Percentiles rank a stretch among this genome's conserved stretches.
Evolutionary conservation across 306 rosid genomes (phyloP).

Genomic region (Fragaria ananassa): DNA sequence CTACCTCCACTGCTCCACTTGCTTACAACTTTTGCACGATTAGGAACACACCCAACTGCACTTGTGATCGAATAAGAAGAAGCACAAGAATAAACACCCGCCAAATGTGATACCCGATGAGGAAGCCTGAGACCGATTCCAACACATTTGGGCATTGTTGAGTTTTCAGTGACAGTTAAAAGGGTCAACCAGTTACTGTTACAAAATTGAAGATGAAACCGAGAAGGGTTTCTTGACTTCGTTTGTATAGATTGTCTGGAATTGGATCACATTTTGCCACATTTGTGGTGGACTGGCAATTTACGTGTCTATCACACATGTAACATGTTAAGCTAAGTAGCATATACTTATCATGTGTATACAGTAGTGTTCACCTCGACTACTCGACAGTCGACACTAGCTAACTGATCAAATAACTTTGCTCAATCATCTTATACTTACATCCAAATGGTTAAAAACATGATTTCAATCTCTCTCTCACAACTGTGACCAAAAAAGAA

Average conservation of each 20-base stretch:
- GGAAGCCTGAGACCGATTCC: slow-evolving; percentile 41
- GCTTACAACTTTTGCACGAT: slow-evolving; percentile 4
- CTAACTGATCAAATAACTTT: too few relatives aligned
- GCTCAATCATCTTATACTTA: too few relatives aligned
- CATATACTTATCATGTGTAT: neutral
- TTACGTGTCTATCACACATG: slow-evolving; percentile 5
- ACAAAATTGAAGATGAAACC: neutral
- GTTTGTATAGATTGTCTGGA: neutral
- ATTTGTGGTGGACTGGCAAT: slow-evolving; percentile 12
- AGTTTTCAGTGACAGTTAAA: slow-evolving; percentile 6
- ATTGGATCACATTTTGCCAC: slow-evolving; percentile 14
- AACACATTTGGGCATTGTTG: slow-evolving; percentile 41
- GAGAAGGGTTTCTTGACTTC: neutral
- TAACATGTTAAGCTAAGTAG: neutral
- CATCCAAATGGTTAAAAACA: too few relatives aligned
- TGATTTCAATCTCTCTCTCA: too few relatives aligned
- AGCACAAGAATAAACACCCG: slow-evolving; percentile 1
- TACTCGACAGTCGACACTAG: too few relatives aligned
- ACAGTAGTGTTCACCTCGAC: too few relatives aligned
- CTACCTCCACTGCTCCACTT: slow-evolving; percentile 30
- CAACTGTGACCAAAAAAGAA: too few relatives aligned
- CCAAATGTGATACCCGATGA: slow-evolving; percentile 23
- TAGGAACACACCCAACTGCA: slow-evolving; percentile 15
- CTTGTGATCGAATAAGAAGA: slow-evolving; percentile 6
- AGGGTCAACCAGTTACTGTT: neutral